Percentiles rank a stretch among this genome's conserved stretches.
phyloP scores from a whole-genome alignment of 1,284 basidiomycete species.

The Golubevia pallescens region DNA sequence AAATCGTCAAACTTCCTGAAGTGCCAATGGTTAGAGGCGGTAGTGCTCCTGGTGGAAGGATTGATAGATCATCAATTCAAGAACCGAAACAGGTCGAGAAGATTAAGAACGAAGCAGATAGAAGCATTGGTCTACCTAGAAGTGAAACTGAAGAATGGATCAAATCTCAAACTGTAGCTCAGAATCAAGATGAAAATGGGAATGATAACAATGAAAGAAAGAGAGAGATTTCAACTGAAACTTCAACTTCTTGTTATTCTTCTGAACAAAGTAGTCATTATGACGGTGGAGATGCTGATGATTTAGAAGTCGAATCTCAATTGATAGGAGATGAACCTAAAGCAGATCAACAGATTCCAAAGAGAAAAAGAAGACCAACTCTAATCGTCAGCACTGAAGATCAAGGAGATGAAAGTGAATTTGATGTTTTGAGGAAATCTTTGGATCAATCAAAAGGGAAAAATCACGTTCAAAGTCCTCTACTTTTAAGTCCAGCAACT shows the following conservation, averaged over 20 bases:
- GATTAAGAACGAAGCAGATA: slow-evolving; percentile 9
- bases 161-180: slow-evolving; percentile 7
- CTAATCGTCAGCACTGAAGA: not conserved
- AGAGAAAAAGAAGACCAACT: not conserved
- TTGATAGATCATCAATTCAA: too few relatives aligned
- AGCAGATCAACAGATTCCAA: not conserved
- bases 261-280: not conserved
- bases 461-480: not conserved
- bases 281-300: not conserved
- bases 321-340: not conserved
- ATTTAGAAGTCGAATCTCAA: not conserved
- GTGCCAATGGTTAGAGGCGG: not conserved
- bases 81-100: not conserved
- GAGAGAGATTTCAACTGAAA: not conserved
- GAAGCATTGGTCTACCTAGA: slow-evolving; percentile 16
- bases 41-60: not conserved
- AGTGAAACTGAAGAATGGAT: slow-evolving; percentile 15
- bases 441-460: too few relatives aligned
- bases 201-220: not conserved
- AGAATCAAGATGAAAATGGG: not conserved
- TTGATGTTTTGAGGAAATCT: not conserved
- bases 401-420: not conserved
- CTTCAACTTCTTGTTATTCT: not conserved
- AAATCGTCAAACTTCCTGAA: not conserved
- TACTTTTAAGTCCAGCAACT: not conserved